phyloP scores from a whole-genome alignment of 1,284 basidiomycete genomes.

The Rhizoctonia solani region DNA sequence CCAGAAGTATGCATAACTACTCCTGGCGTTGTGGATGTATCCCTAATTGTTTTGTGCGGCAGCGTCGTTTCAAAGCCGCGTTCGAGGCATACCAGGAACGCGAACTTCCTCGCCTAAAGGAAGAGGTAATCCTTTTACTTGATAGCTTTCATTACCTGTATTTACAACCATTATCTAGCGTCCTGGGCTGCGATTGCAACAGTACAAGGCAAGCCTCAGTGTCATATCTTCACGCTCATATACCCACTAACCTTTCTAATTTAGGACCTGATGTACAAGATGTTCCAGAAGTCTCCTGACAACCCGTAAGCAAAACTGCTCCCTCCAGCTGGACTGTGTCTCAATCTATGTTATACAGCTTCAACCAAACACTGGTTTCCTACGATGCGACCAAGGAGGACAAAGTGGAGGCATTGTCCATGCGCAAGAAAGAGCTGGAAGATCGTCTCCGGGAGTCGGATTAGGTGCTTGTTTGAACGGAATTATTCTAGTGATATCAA shows the following conservation, averaged over 20 bases:
- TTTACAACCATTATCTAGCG: constrained; percentile 53
- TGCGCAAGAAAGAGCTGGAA: constrained; percentile 57
- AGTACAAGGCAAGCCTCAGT: constrained; percentile 67
- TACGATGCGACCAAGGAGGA: constrained; percentile 87
- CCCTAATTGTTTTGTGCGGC: neutral
- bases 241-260: constrained; percentile 24
- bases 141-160: constrained; percentile 26
- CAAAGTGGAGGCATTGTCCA: constrained; percentile 69
- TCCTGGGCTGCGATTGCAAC: constrained; percentile 81
- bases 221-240: constrained; percentile 32
- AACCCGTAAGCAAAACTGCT: constrained; percentile 66
- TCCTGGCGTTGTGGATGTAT: constrained; percentile 17
- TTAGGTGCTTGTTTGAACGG: neutral
- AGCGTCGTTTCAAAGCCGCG: constrained; percentile 60
- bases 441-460: constrained; percentile 49
- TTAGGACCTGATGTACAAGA: constrained; percentile 74
- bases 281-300: constrained; percentile 87
- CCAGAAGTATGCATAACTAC: constrained; percentile 71
- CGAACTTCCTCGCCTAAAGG: constrained; percentile 76
- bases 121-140: constrained; percentile 59
- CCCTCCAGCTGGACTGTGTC: neutral
- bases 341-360: constrained; percentile 51
- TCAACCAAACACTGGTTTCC: constrained; percentile 77
- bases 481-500: no score
- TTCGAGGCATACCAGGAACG: constrained; percentile 92